Conservation (phyloP, 2,329 filamentous ascomycete genomes). For the Harringtonia aguacate region DNA sequence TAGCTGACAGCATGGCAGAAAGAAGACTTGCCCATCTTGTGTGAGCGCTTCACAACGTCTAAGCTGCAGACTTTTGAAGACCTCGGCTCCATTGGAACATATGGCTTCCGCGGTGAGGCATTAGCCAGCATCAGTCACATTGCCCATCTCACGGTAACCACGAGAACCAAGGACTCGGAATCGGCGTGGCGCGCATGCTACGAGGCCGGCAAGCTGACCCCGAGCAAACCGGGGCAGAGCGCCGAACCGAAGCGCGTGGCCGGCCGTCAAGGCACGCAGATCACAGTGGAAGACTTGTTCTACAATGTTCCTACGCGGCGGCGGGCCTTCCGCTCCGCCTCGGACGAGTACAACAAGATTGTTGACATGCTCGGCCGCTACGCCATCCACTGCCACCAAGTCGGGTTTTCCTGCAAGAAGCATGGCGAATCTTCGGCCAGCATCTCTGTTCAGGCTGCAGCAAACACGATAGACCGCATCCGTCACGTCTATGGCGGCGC, state of each 20-base stretch:
- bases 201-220: slow-evolving; percentile 67
- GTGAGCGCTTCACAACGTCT: slow-evolving; percentile 92
- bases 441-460: slow-evolving; percentile 65
- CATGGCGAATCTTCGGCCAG: slow-evolving; percentile 78
- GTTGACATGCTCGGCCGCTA: slow-evolving; percentile 90
- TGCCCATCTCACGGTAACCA: slow-evolving; percentile 89
- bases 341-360: slow-evolving; percentile 97
- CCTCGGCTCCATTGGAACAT: slow-evolving; percentile 78
- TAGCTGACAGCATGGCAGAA: slow-evolving; percentile 40
- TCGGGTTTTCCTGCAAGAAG: slow-evolving; percentile 95
- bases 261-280: slow-evolving; percentile 82
- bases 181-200: slow-evolving; percentile 90
- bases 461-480: slow-evolving; percentile 70
- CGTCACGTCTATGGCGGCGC: slow-evolving; percentile 77
- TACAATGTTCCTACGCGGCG: slow-evolving; percentile 89
- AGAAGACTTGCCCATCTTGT: slow-evolving; percentile 84
- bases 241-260: slow-evolving; percentile 80
- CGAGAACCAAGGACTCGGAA: slow-evolving; percentile 77
- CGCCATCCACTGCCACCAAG: slow-evolving; percentile 81
- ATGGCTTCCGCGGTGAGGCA: slow-evolving; percentile 95
- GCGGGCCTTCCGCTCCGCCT: slow-evolving; percentile 78
- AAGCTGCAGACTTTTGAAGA: slow-evolving; percentile 94
- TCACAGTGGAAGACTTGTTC: slow-evolving; percentile 93
- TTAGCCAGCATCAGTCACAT: slow-evolving; percentile 97
- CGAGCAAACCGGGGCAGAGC: slow-evolving; percentile 78